Percentiles rank a stretch among this genome's conserved stretches.
These are phyloP conservation scores for Coemansia sp. DNA, from an alignment of 192 early-diverging fungal genomes.

Conservation along the genomic window DNA sequence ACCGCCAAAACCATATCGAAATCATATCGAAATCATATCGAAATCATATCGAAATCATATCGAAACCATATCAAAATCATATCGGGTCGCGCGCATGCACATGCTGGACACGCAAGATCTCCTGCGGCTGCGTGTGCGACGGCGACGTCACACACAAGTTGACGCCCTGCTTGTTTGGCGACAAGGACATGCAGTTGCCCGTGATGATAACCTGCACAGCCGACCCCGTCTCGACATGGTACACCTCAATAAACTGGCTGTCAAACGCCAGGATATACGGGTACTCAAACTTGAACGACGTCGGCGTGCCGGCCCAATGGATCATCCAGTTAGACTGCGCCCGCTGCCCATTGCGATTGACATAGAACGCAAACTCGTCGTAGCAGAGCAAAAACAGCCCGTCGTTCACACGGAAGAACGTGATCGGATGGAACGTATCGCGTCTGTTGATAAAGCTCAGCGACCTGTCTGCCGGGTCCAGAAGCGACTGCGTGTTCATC, in stretches of 20 bases:
- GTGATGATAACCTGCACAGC: conserved; percentile 66
- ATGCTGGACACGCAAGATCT: conserved; percentile 46
- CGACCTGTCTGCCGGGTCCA: conserved; percentile 78
- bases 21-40: no score
- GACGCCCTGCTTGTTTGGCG: conserved; percentile 35
- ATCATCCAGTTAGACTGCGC: conserved; percentile 74
- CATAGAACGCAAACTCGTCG: conserved; percentile 91
- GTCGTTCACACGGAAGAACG: conserved; percentile 73
- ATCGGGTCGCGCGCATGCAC: conserved; percentile 37
- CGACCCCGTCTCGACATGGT: conserved; percentile 71
- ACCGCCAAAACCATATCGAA: no score
- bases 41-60: background rate
- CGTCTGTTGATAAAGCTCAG: conserved; percentile 76
- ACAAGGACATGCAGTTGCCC: conserved; percentile 45
- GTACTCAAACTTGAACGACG: conserved; percentile 73
- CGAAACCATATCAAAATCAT: no score
- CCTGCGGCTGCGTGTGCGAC: conserved; percentile 40
- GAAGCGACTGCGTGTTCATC: conserved; percentile 77
- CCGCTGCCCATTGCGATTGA: conserved; percentile 81
- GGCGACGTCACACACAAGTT: conserved; percentile 46
- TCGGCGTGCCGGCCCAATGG: conserved; percentile 83
- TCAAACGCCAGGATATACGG: conserved; percentile 93
- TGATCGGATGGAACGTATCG: conserved; percentile 75
- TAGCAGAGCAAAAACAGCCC: conserved; percentile 89
- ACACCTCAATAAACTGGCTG: conserved; percentile 84